Percentiles rank a stretch among this genome's conserved stretches.
phyloP scores from a whole-genome alignment of 768 basidiomycete genomes.

The Lactarius quietus region DNA sequence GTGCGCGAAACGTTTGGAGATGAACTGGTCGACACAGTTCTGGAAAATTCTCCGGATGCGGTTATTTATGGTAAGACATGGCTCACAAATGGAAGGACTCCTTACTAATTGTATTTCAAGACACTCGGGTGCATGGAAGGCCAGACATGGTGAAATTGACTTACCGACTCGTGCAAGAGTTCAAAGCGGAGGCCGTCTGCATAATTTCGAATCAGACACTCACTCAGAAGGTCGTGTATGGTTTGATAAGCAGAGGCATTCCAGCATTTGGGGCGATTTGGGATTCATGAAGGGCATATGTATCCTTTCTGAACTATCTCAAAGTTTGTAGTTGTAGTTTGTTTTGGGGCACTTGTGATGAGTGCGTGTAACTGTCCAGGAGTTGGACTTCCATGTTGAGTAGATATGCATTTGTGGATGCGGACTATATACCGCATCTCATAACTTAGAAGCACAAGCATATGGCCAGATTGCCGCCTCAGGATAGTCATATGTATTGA shows the following conservation, averaged over 20 bases:
- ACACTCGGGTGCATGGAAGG: slow-evolving; percentile 37
- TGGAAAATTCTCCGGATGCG: slow-evolving; percentile 51
- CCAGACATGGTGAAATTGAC: slow-evolving; percentile 40
- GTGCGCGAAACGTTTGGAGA: slow-evolving; percentile 61
- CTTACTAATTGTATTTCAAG: slow-evolving; percentile 20
- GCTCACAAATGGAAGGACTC: neutral
- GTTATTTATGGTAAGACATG: slow-evolving; percentile 49
- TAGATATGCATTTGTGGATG: too few species aligned
- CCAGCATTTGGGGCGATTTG: slow-evolving; percentile 62
- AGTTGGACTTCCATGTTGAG: too few species aligned
- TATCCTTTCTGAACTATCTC: too few species aligned
- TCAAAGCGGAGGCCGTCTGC: slow-evolving; percentile 46
- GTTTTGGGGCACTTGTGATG: too few species aligned
- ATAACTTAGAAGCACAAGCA: too few species aligned
- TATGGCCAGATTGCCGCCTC: too few species aligned
- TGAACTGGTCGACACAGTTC: slow-evolving; percentile 52
- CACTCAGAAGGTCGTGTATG: slow-evolving; percentile 55
- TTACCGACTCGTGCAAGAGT: slow-evolving; percentile 36
- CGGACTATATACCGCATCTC: too few species aligned
- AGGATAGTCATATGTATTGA: too few species aligned
- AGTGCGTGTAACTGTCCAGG: too few species aligned
- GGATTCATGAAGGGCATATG: slow-evolving; percentile 55
- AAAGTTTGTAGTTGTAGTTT: too few species aligned
- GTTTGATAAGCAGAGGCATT: slow-evolving; percentile 55
- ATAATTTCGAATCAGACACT: slow-evolving; percentile 58